These are phyloP conservation scores for Aurifilum marmelostoma DNA, from an alignment of 2,329 filamentous ascomycete species.

Conservation along the genomic window DNA sequence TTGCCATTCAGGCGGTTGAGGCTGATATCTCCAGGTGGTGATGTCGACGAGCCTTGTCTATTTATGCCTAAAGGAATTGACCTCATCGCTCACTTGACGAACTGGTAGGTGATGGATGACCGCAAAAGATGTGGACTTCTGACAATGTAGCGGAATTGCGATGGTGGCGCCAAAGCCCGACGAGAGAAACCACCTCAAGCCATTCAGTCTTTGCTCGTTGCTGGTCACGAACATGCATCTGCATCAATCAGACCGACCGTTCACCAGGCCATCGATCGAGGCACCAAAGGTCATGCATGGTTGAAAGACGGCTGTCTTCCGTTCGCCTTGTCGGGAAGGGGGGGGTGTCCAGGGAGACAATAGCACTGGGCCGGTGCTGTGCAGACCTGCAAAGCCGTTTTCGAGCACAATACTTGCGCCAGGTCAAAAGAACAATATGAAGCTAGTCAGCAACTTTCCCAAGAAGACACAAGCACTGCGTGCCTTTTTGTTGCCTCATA, in stretches of 20 bases:
- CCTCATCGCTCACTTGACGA: background rate
- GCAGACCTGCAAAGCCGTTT: background rate
- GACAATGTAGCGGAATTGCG: background rate
- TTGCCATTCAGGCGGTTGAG: background rate
- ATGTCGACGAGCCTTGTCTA: background rate
- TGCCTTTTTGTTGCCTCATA: background rate
- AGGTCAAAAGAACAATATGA: constrained; percentile 4
- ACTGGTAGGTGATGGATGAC: background rate
- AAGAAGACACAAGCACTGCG: background rate
- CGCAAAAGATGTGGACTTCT: background rate
- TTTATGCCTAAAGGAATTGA: background rate
- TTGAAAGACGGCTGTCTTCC: background rate
- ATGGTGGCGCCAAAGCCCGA: background rate
- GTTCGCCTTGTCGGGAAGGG: background rate
- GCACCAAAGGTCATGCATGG: background rate
- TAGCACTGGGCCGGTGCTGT: background rate
- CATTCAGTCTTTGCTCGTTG: background rate
- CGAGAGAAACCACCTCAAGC: background rate
- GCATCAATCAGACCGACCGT: background rate
- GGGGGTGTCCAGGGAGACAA: background rate
- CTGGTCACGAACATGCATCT: background rate
- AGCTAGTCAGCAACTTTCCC: background rate
- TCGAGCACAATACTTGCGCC: constrained; percentile 3
- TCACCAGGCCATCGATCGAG: background rate
- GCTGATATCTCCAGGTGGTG: background rate